Evolutionary conservation across 2,329 filamentous ascomycete genomes (phyloP).

Genomic region (Proliferodiscus dingleyae): DNA sequence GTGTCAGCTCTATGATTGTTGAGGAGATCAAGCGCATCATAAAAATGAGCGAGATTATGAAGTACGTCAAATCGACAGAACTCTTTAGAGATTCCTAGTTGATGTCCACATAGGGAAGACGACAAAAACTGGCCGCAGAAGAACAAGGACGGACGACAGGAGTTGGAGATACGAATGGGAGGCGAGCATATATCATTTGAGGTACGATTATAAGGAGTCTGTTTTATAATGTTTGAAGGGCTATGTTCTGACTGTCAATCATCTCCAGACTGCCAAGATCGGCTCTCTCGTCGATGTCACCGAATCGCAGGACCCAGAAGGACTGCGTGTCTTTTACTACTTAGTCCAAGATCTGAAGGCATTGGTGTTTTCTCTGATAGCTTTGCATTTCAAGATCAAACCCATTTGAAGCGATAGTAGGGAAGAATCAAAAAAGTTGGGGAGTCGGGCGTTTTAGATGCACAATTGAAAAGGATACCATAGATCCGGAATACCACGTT

Average conservation of each 20-base stretch:
- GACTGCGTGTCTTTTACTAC: constrained; percentile 96
- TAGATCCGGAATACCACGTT: constrained; percentile 10
- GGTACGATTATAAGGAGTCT: constrained; percentile 52
- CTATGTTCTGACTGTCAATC: constrained; percentile 1
- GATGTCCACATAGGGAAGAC: constrained; percentile 66
- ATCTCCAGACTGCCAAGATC: constrained; percentile 84
- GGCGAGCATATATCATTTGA: constrained; percentile 98
- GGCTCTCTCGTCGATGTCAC: constrained; percentile 95
- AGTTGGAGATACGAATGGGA: constrained; percentile 88
- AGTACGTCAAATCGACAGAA: constrained; percentile 51
- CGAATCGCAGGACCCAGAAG: constrained; percentile 92
- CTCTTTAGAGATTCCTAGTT: constrained; percentile 16
- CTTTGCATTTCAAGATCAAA: constrained; percentile 95
- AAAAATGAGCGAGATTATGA: constrained; percentile 94
- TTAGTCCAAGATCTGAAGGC: constrained; percentile 96
- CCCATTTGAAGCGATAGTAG: constrained; percentile 50
- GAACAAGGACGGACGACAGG: constrained; percentile 97
- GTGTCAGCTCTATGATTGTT: constrained; percentile 83
- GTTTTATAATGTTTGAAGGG: neutral
- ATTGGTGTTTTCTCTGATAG: constrained; percentile 91
- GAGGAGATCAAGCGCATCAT: constrained; percentile 96
- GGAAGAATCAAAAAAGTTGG: constrained; percentile 3
- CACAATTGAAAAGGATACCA: constrained; percentile 27
- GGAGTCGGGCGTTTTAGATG: constrained; percentile 27
- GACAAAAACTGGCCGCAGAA: constrained; percentile 98